phyloP scores from a whole-genome alignment of 345 rosid genomes.

The Viola odorata region DNA sequence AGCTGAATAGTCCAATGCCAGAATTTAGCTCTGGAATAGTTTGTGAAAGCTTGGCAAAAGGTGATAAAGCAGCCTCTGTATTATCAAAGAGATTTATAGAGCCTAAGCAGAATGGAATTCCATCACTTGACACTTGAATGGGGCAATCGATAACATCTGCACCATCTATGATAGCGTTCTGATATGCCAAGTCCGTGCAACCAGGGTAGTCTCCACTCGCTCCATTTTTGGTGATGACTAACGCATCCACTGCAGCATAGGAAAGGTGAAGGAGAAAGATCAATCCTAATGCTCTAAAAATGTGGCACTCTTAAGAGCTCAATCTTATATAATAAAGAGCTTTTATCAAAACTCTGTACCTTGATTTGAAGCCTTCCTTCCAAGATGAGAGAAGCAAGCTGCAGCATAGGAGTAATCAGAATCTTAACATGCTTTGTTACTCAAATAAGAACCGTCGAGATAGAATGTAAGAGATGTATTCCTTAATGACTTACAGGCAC shows the following conservation, averaged over 20 bases:
- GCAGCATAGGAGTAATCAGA: constrained; percentile 27
- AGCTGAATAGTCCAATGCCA: constrained; percentile 47
- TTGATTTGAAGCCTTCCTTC: constrained; percentile 46
- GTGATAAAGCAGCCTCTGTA: constrained; percentile 38
- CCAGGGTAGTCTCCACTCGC: constrained; percentile 95
- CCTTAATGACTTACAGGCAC: neutral
- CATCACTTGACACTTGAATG: constrained; percentile 77
- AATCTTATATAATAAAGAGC: constrained; percentile 8
- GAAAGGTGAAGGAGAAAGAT: neutral
- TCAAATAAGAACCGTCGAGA: neutral
- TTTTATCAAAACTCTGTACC: constrained; percentile 36
- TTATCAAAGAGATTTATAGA: constrained; percentile 52
- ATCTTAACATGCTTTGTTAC: neutral
- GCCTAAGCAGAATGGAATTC: constrained; percentile 58
- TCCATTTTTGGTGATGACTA: constrained; percentile 67
- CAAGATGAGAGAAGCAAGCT: constrained; percentile 76
- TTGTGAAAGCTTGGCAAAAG: constrained; percentile 30
- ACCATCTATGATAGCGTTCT: constrained; percentile 62
- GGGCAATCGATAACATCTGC: constrained; percentile 75
- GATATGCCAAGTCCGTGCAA: constrained; percentile 75
- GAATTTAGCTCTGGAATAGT: constrained; percentile 37
- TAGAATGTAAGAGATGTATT: neutral
- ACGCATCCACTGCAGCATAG: constrained; percentile 35
- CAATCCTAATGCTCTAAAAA: neutral
- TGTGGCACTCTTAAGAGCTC: neutral